A percentile compares a stretch with the other conserved stretches of the same genome.
Conservation (phyloP, 2,329 filamentous ascomycete species). For the Fusarium sp. region DNA sequence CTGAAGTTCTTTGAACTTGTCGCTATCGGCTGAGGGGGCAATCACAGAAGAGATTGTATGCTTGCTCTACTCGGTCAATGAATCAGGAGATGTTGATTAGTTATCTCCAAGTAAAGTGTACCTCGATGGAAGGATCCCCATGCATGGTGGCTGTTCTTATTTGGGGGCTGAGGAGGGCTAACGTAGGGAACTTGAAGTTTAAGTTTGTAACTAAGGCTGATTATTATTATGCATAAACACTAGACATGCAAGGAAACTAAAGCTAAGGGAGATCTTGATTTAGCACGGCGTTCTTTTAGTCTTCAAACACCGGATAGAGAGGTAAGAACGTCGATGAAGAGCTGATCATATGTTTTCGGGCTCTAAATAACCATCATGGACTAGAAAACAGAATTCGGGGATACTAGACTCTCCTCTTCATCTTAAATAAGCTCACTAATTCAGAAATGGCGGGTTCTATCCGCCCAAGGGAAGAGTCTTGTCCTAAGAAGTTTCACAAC, state of each 20-base stretch:
- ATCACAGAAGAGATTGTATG: too few species aligned
- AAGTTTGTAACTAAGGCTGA: background rate
- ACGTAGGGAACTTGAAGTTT: background rate
- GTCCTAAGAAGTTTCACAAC: background rate
- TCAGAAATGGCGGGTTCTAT: too few species aligned
- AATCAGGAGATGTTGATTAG: accelerated
- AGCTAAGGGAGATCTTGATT: background rate
- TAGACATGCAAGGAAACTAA: background rate
- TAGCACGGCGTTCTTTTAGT: accelerated
- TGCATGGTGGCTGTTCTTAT: background rate
- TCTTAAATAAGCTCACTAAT: too few species aligned
- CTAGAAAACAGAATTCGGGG: too few species aligned
- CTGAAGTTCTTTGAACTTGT: background rate
- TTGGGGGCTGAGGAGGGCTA: background rate
- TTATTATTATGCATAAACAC: conserved; percentile 1
- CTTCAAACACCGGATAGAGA: accelerated
- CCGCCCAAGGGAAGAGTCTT: background rate
- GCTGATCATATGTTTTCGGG: too few species aligned
- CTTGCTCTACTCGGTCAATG: background rate
- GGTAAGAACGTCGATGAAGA: too few species aligned
- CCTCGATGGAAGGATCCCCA: accelerated
- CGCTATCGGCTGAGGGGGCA: background rate
- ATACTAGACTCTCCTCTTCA: too few species aligned
- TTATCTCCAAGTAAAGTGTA: accelerated
- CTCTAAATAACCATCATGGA: too few species aligned